Evolutionary conservation across 2,329 filamentous ascomycete genomes (phyloP).

Genomic region (Fusarium domesticum): DNA sequence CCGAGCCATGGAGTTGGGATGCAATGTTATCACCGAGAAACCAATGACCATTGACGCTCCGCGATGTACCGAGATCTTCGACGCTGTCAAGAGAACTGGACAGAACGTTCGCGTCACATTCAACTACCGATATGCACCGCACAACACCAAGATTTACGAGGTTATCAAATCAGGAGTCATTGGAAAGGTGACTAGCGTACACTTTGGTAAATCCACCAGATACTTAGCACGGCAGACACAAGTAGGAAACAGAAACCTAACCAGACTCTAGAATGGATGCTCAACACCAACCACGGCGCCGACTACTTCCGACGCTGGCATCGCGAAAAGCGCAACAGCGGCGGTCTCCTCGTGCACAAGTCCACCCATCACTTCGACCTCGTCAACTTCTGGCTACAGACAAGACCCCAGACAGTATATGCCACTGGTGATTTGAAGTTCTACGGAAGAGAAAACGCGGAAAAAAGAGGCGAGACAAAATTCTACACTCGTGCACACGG

Average conservation of each 20-base stretch:
- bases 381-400: slow-evolving; percentile 61
- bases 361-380: slow-evolving; percentile 63
- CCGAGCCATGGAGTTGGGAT: slow-evolving; percentile 56
- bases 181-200: slow-evolving; percentile 54
- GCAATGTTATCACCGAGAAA: slow-evolving; percentile 61
- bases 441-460: slow-evolving; percentile 61
- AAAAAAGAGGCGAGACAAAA: slow-evolving; percentile 47
- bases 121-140: slow-evolving; percentile 65
- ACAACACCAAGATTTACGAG: slow-evolving; percentile 59
- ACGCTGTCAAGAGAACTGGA: slow-evolving; percentile 29
- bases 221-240: not conserved
- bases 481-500: slow-evolving; percentile 52
- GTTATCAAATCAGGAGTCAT: slow-evolving; percentile 53
- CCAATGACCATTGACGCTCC: slow-evolving; percentile 62
- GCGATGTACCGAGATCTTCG: slow-evolving; percentile 50
- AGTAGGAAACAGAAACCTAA: not conserved
- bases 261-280: slow-evolving; percentile 50
- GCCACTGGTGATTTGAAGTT: slow-evolving; percentile 58
- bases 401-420: slow-evolving; percentile 53
- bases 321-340: slow-evolving; percentile 57
- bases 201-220: slow-evolving; percentile 39
- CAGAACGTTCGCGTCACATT: slow-evolving; percentile 56
- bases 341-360: slow-evolving; percentile 59
- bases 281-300: slow-evolving; percentile 59
- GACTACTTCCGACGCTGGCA: slow-evolving; percentile 65